A percentile compares a stretch with the other conserved stretches of the same genome.
phyloP scores from a whole-genome alignment of 1,284 basidiomycete genomes.

The Microbotryomycetes sp. region DNA sequence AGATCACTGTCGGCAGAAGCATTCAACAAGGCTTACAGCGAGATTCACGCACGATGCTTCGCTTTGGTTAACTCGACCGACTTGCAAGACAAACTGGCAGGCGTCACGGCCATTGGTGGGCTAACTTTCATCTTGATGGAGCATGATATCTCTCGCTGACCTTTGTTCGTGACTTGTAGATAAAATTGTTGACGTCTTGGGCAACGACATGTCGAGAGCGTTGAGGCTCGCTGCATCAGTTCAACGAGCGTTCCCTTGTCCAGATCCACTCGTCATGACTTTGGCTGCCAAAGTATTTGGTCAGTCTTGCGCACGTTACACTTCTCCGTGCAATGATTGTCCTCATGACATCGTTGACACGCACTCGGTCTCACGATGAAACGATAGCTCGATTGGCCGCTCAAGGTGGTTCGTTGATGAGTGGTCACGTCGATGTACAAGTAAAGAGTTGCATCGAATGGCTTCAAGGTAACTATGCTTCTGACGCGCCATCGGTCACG shows the following conservation, averaged over 20 bases:
- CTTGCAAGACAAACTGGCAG: slow-evolving; percentile 37
- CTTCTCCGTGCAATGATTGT: too few relatives aligned
- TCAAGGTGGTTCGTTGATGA: slow-evolving; percentile 38
- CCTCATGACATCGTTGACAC: too few relatives aligned
- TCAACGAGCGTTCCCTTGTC: slow-evolving; percentile 39
- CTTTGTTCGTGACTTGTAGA: slow-evolving; percentile 11
- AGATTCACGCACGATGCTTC: slow-evolving; percentile 33
- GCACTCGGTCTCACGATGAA: too few relatives aligned
- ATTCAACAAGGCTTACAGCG: slow-evolving; percentile 33
- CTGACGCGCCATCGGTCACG: background rate
- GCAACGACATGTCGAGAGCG: slow-evolving; percentile 38
- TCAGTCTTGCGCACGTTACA: too few relatives aligned
- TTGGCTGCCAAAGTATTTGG: slow-evolving; percentile 41
- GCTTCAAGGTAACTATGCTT: slow-evolving; percentile 35
- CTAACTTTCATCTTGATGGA: background rate
- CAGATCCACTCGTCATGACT: slow-evolving; percentile 40
- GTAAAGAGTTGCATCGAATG: slow-evolving; percentile 40
- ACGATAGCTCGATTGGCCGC: slow-evolving; percentile 36
- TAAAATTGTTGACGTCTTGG: slow-evolving; percentile 35
- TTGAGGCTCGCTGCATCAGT: slow-evolving; percentile 38
- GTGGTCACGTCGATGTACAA: slow-evolving; percentile 39
- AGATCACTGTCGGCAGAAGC: slow-evolving; percentile 31
- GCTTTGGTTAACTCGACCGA: slow-evolving; percentile 37
- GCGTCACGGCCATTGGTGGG: slow-evolving; percentile 37
- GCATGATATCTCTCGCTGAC: too few relatives aligned